Percentiles rank a stretch among this genome's conserved stretches.
Conservation (phyloP, 116 monocot genomes). For the Posidonia oceanica region DNA sequence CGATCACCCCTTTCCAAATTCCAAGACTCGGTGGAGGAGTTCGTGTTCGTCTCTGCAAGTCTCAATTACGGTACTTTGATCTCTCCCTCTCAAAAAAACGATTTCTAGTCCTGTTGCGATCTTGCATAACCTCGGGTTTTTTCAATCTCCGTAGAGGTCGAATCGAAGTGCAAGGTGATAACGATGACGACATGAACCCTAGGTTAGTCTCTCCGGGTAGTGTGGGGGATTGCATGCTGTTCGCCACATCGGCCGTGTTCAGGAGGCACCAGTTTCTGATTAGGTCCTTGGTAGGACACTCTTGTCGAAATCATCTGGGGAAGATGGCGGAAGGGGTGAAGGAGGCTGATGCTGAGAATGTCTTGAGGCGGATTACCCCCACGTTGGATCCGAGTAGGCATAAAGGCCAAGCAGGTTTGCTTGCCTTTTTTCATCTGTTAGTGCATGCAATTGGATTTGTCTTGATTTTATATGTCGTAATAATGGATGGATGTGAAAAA, state of each 20-base stretch:
- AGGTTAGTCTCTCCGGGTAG: background rate
- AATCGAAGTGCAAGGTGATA: too few species aligned
- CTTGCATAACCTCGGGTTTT: too few species aligned
- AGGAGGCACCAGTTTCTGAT: slow-evolving; percentile 67
- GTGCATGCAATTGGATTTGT: background rate
- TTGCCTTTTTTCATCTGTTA: background rate
- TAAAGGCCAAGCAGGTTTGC: slow-evolving; percentile 89
- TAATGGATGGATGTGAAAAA: background rate
- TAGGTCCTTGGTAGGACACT: slow-evolving; percentile 29
- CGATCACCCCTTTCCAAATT: too few species aligned
- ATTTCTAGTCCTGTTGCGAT: too few species aligned
- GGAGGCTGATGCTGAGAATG: slow-evolving; percentile 39
- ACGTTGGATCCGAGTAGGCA: slow-evolving; percentile 30
- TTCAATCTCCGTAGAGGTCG: background rate
- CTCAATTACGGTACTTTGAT: too few species aligned
- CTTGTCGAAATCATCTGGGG: background rate
- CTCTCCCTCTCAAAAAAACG: too few species aligned
- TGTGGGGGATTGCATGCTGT: slow-evolving; percentile 9
- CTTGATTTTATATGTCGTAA: background rate
- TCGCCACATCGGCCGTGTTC: slow-evolving; percentile 32
- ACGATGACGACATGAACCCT: too few species aligned
- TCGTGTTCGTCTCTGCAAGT: too few species aligned
- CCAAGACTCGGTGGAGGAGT: too few species aligned
- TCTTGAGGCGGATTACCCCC: slow-evolving; percentile 61
- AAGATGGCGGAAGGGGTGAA: slow-evolving; percentile 14